A percentile compares a stretch with the other conserved stretches of the same genome.
Conservation (phyloP, 495 filamentous ascomycete species). For the Pyronema domesticum region DNA sequence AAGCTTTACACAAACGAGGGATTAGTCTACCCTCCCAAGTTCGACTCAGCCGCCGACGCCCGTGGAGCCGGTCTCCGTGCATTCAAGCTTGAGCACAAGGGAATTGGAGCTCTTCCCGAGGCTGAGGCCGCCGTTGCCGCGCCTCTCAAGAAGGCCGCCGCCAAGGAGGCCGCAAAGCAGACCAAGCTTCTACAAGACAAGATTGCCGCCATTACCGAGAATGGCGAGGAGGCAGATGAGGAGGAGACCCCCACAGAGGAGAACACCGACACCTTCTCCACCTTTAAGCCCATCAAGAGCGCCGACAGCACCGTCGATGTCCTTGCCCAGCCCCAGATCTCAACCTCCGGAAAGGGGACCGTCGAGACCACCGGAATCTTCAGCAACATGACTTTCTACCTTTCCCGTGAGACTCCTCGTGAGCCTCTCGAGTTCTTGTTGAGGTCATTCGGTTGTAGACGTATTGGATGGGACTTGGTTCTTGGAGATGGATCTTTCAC, state of each 20-base stretch:
- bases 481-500: conserved; percentile 86
- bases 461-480: conserved; percentile 81
- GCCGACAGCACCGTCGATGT: conserved; percentile 62
- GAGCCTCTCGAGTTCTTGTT: conserved; percentile 86
- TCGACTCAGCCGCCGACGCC: conserved; percentile 71
- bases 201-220: conserved; percentile 26
- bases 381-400: conserved; percentile 69
- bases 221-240: conserved; percentile 21
- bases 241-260: conserved; percentile 33
- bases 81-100: conserved; percentile 65
- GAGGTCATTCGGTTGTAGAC: conserved; percentile 85
- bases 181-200: conserved; percentile 32
- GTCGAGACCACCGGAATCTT: conserved; percentile 51
- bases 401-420: conserved; percentile 84
- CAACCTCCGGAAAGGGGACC: conserved; percentile 32
- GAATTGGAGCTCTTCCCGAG: conserved; percentile 30
- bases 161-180: conserved; percentile 31
- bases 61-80: conserved; percentile 80
- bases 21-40: conserved; percentile 84
- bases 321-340: conserved; percentile 61
- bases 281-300: conserved; percentile 48
- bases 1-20: conserved; percentile 78
- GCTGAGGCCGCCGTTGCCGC: neutral
- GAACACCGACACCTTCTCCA: conserved; percentile 57
- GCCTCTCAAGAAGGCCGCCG: conserved; percentile 28